A percentile compares a stretch with the other conserved stretches of the same genome.
Evolutionary conservation across 225 moss, liverwort and hornwort species (phyloP).

Genomic region (Polytrichum commune): DNA sequence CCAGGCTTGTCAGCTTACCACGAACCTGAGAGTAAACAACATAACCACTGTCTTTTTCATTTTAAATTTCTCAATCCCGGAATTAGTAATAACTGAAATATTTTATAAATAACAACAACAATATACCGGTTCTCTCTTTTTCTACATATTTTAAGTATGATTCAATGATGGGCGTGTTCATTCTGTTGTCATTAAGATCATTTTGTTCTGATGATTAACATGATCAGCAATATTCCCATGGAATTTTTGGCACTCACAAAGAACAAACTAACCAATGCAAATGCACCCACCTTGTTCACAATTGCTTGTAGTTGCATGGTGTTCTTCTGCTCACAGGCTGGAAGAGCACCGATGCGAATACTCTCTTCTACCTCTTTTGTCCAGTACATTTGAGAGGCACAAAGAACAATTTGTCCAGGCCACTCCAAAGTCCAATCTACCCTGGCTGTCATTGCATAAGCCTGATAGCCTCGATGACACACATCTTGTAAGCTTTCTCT

Average conservation of each 20-base stretch:
- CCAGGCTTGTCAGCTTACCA: constrained; percentile 55
- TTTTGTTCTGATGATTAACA: no score
- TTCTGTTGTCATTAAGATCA: no score
- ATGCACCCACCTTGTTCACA: constrained; percentile 47
- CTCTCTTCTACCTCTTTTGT: constrained; percentile 60
- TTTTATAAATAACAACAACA: no score
- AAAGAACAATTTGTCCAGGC: constrained; percentile 71
- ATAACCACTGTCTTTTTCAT: background rate
- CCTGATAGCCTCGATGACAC: constrained; percentile 53
- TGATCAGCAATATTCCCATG: no score
- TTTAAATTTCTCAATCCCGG: background rate
- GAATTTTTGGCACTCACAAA: no score
- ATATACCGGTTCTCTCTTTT: no score
- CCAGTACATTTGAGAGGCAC: constrained; percentile 71
- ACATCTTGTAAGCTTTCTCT: constrained; percentile 62
- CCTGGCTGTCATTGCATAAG: constrained; percentile 46
- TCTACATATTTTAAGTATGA: no score
- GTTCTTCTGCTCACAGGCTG: constrained; percentile 49
- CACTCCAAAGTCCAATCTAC: constrained; percentile 58
- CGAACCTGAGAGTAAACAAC: constrained; percentile 40
- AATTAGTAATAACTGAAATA: no score
- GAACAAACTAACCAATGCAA: background rate
- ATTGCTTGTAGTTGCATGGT: constrained; percentile 57
- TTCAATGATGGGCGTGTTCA: no score
- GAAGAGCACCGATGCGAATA: constrained; percentile 51